These are phyloP conservation scores for Candida ortonii DNA, from an alignment of 805 yeast species.

Conservation along the genomic window DNA sequence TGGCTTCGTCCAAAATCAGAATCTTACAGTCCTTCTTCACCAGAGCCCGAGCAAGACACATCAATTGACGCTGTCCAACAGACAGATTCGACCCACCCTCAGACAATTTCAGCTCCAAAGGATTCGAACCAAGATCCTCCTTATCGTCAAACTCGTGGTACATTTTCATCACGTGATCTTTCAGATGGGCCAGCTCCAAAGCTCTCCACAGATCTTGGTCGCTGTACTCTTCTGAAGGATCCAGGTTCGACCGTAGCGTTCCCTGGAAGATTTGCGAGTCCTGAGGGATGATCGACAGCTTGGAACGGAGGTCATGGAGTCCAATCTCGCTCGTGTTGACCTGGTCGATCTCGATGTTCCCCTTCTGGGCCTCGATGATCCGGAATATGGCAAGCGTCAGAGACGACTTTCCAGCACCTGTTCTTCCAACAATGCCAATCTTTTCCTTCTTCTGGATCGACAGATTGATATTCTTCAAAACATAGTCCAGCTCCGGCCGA, in stretches of 20 bases:
- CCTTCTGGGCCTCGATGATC: conserved; percentile 70
- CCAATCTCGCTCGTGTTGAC: conserved; percentile 68
- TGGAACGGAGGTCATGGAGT: conserved; percentile 70
- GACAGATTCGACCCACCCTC: conserved; percentile 65
- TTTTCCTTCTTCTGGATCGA: conserved; percentile 73
- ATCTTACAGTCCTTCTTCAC: conserved; percentile 56
- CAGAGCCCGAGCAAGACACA: conserved; percentile 80
- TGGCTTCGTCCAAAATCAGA: conserved; percentile 78
- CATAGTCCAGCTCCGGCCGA: conserved; percentile 76
- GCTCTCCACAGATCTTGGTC: conserved; percentile 87
- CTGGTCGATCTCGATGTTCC: conserved; percentile 66
- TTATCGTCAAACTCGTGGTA: conserved; percentile 44
- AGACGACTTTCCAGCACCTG: conserved; percentile 95
- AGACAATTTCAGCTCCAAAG: conserved; percentile 25
- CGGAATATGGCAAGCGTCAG: conserved; percentile 81
- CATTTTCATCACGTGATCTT: conserved; percentile 56
- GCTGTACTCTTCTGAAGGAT: conserved; percentile 65
- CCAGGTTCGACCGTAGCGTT: conserved; percentile 78
- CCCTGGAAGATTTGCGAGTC: conserved; percentile 93
- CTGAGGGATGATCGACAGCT: conserved; percentile 85
- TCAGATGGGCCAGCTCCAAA: conserved; percentile 73
- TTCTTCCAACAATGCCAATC: conserved; percentile 93
- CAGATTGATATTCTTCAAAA: conserved; percentile 64
- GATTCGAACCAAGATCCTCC: conserved; percentile 33
- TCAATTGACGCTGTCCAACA: conserved; percentile 82